A percentile compares a stretch with the other conserved stretches of the same genome.
Evolutionary conservation across 345 rosid species (phyloP).

Genomic region (Eutrema japonicum): DNA sequence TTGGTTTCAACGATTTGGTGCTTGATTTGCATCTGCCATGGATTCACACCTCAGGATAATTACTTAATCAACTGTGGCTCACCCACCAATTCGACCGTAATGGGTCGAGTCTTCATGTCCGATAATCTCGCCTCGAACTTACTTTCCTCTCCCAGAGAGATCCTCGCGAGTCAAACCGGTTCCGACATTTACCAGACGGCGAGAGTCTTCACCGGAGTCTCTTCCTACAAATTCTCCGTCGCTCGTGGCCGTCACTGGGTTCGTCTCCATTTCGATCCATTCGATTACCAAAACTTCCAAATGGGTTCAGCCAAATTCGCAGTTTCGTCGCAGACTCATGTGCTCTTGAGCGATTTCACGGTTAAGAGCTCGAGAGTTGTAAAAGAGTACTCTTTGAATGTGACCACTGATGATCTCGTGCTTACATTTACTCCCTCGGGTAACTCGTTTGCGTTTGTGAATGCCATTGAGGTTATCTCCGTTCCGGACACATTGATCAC

Average conservation of each 20-base stretch:
- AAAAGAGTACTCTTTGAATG: conserved; percentile 78
- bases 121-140: conserved; percentile 64
- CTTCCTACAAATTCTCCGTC: conserved; percentile 70
- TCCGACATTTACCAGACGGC: conserved; percentile 74
- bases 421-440: conserved; percentile 65
- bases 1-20: conserved; percentile 52
- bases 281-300: conserved; percentile 52
- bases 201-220: conserved; percentile 59
- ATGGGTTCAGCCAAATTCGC: conserved; percentile 67
- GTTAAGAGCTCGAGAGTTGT: conserved; percentile 43
- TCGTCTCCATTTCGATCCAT: conserved; percentile 85
- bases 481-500: conserved; percentile 65
- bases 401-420: conserved; percentile 54
- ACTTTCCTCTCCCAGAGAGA: conserved; percentile 55
- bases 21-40: conserved; percentile 54
- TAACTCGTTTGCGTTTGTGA: conserved; percentile 73
- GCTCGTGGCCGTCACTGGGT: conserved; percentile 86
- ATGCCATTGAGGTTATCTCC: conserved; percentile 83
- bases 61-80: conserved; percentile 91
- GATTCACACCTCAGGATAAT: conserved; percentile 73
- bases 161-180: conserved; percentile 48
- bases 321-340: conserved; percentile 60
- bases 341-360: conserved; percentile 59
- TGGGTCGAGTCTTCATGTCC: conserved; percentile 63
- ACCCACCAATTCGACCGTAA: conserved; percentile 53